These are phyloP conservation scores for Hypomyces perniciosus DNA, from an alignment of 2,329 filamentous ascomycete species.

Conservation along the genomic window DNA sequence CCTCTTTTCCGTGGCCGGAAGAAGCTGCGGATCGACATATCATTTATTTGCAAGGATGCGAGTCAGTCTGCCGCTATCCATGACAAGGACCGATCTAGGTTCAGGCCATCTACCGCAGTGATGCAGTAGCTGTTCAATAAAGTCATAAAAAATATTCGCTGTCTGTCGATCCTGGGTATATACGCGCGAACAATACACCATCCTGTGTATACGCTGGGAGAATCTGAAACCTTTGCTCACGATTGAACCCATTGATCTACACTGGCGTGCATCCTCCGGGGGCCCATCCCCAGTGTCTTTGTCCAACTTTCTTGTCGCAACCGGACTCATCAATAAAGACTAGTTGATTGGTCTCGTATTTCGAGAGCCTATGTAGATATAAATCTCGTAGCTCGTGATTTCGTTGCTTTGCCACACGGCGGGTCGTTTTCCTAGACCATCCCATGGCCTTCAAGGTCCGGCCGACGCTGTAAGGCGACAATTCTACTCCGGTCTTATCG, in stretches of 20 bases:
- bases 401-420: conserved; percentile 25
- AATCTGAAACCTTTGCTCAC: conserved; percentile 17
- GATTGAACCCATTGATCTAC: conserved; percentile 18
- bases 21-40: too few species aligned
- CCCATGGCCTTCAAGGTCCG: background rate
- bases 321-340: conserved; percentile 31
- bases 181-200: background rate
- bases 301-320: conserved; percentile 27
- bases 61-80: conserved; percentile 6
- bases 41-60: too few species aligned
- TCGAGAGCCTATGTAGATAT: conserved; percentile 19
- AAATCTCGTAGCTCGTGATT: conserved; percentile 26
- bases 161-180: background rate
- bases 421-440: conserved; percentile 21
- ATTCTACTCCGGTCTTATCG: background rate
- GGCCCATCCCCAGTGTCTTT: conserved; percentile 28
- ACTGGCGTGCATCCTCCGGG: conserved; percentile 22
- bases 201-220: conserved; percentile 9
- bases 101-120: conserved; percentile 25
- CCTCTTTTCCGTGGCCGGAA: too few species aligned
- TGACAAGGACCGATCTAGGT: conserved; percentile 28
- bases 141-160: conserved; percentile 11
- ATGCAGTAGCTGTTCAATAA: conserved; percentile 26
- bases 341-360: conserved; percentile 26
- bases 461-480: background rate